phyloP scores from a whole-genome alignment of 306 rosid species.

The Nissolia schottii region DNA sequence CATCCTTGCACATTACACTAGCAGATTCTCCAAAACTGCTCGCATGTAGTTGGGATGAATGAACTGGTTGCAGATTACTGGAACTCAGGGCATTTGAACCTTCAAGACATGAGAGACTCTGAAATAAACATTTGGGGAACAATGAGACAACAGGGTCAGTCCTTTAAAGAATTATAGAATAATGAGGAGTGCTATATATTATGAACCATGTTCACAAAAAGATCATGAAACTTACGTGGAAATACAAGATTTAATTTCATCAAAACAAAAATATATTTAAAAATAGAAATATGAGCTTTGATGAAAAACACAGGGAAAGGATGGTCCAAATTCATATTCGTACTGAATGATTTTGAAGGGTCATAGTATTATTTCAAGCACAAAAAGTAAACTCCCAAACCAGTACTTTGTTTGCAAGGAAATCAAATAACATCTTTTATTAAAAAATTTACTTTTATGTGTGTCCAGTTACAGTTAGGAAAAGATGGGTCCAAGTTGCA shows the following conservation, averaged over 20 bases:
- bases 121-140: slow-evolving; percentile 16
- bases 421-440: neutral
- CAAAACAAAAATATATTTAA: no score
- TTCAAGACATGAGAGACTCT: slow-evolving; percentile 55
- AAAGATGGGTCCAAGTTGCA: neutral
- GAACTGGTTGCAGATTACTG: neutral
- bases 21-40: neutral
- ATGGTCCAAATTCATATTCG: no score
- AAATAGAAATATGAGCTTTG: no score
- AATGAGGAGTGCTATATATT: no score
- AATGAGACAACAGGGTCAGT: slow-evolving; percentile 14
- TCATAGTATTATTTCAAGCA: neutral
- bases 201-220: no score
- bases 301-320: no score
- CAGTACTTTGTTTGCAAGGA: neutral
- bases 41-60: neutral
- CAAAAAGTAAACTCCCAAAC: neutral
- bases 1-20: slow-evolving; percentile 8
- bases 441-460: neutral
- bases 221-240: no score
- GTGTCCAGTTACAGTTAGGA: neutral
- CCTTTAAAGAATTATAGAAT: neutral
- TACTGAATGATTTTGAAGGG: no score
- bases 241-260: no score
- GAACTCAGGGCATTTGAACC: slow-evolving; percentile 25